phyloP scores from a whole-genome alignment of 208 protist species.

The Trypanosoma cruzi region DNA sequence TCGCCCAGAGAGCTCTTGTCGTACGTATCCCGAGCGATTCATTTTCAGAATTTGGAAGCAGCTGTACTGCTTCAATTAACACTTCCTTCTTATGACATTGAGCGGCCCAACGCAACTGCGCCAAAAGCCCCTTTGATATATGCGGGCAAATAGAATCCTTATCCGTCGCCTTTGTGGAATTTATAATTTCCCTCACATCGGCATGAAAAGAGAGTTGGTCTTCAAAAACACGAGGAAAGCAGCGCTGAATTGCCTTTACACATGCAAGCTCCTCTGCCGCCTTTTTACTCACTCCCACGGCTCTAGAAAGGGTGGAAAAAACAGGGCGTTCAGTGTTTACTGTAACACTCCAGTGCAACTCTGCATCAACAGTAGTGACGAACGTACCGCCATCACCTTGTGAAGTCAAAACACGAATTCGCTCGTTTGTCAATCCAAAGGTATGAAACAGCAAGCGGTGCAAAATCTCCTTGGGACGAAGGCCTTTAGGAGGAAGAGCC shows the following conservation, averaged over 20 bases:
- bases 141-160: slow-evolving; percentile 36
- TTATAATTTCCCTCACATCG: slow-evolving; percentile 46
- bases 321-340: background rate
- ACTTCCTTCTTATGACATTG: slow-evolving; percentile 25
- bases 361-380: slow-evolving; percentile 27
- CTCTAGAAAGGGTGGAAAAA: slow-evolving; percentile 28
- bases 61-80: slow-evolving; percentile 28
- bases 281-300: slow-evolving; percentile 40
- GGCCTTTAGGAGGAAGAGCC: slow-evolving; percentile 39
- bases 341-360: slow-evolving; percentile 11
- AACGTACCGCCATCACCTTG: slow-evolving; percentile 22
- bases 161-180: slow-evolving; percentile 29
- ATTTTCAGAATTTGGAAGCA: slow-evolving; percentile 44
- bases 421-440: slow-evolving; percentile 50
- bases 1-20: slow-evolving; percentile 33
- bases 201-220: slow-evolving; percentile 66
- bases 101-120: slow-evolving; percentile 54
- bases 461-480: slow-evolving; percentile 55
- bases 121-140: slow-evolving; percentile 40
- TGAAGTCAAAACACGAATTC: slow-evolving; percentile 31
- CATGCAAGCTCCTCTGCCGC: slow-evolving; percentile 37
- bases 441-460: slow-evolving; percentile 55
- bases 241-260: slow-evolving; percentile 43
- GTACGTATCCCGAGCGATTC: slow-evolving; percentile 48
- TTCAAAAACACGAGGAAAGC: slow-evolving; percentile 64